Percentiles rank a stretch among this genome's conserved stretches.
phyloP scores from a whole-genome alignment of 2,329 filamentous ascomycete species.

The Pestalotiopsis sp. region DNA sequence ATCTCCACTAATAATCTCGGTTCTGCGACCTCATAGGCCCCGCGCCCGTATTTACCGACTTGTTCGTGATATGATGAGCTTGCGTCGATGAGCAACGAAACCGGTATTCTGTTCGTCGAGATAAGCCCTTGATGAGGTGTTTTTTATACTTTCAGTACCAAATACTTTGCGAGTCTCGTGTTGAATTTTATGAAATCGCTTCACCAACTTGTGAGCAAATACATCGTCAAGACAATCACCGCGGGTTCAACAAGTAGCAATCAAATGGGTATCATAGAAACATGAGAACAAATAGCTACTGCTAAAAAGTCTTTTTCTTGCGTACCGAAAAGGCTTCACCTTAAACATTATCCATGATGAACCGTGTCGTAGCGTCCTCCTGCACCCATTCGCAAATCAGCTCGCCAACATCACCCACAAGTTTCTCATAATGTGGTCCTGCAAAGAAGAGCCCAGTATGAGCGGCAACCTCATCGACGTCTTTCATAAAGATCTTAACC shows the following conservation, averaged over 20 bases:
- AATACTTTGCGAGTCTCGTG: too few relatives aligned
- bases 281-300: neutral
- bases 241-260: neutral
- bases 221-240: too few relatives aligned
- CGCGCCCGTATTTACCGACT: neutral
- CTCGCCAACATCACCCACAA: conserved; percentile 76
- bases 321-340: neutral
- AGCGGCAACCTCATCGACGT: conserved; percentile 82
- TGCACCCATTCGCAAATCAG: conserved; percentile 71
- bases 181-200: too few relatives aligned
- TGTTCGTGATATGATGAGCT: neutral
- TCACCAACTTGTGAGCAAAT: too few relatives aligned
- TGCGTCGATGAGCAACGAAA: neutral
- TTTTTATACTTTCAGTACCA: too few relatives aligned
- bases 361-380: conserved; percentile 56
- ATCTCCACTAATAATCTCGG: neutral
- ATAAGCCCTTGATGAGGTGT: neutral
- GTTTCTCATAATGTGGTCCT: conserved; percentile 70
- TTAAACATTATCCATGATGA: conserved; percentile 33
- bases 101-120: neutral
- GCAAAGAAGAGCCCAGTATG: conserved; percentile 82
- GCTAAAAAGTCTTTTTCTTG: neutral
- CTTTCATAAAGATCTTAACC: conserved; percentile 79
- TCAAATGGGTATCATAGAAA: neutral
- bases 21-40: neutral